phyloP scores from a whole-genome alignment of 495 filamentous ascomycete genomes.

The Xylaria castorea region DNA sequence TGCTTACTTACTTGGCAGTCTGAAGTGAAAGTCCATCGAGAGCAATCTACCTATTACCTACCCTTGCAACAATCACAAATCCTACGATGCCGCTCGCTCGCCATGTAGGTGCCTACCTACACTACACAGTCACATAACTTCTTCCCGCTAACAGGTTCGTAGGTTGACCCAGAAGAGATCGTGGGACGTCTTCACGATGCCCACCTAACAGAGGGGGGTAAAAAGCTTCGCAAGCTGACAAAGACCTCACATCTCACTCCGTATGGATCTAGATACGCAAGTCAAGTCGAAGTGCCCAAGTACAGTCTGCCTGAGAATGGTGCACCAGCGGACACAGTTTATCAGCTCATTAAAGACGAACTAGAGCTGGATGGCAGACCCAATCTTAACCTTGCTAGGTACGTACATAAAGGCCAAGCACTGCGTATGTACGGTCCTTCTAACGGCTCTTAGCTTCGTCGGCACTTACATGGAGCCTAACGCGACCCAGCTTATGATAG shows the following conservation, averaged over 20 bases:
- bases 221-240: constrained; percentile 48
- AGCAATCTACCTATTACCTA: not conserved
- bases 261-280: constrained; percentile 69
- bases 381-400: constrained; percentile 72
- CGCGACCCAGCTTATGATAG: constrained; percentile 68
- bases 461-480: constrained; percentile 75
- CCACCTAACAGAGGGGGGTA: constrained; percentile 48
- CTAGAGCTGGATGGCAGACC: constrained; percentile 76
- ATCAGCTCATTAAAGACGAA: constrained; percentile 76
- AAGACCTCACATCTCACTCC: constrained; percentile 63
- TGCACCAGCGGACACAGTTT: constrained; percentile 66
- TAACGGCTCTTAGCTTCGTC: constrained; percentile 60
- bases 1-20: not conserved
- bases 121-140: not conserved
- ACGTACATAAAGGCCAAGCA: not conserved
- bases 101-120: constrained; percentile 28
- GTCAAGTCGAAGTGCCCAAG: constrained; percentile 68
- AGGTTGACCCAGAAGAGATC: constrained; percentile 70
- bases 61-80: not conserved
- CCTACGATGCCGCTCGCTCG: constrained; percentile 23
- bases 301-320: constrained; percentile 69
- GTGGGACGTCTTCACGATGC: constrained; percentile 59
- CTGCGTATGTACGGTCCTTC: not conserved
- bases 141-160: not conserved
- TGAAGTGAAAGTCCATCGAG: not conserved